These are phyloP conservation scores for Cynanchum wilfordii DNA, from an alignment of 257 asterid genomes.

Conservation along the genomic window DNA sequence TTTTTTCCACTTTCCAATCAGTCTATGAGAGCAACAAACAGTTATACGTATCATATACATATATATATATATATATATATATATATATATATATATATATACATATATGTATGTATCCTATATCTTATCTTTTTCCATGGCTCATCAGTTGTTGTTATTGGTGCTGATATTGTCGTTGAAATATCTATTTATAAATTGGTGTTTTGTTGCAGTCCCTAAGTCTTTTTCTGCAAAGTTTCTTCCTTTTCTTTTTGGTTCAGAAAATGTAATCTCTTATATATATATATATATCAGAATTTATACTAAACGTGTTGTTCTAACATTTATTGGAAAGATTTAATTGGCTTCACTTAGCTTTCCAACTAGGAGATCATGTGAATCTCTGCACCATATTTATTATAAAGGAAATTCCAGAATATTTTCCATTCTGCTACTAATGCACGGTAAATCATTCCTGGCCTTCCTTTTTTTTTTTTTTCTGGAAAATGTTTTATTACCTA, in stretches of 20 bases:
- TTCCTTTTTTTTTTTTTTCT: constrained; percentile 2
- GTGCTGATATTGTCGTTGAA: constrained; percentile 12
- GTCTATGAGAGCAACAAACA: not conserved
- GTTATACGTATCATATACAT: too few species aligned
- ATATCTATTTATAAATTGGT: constrained; percentile 29
- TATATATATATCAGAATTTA: constrained; percentile 6
- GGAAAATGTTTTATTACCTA: too few species aligned
- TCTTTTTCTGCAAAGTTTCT: constrained; percentile 28
- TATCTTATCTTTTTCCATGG: not conserved
- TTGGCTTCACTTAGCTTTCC: constrained; percentile 19
- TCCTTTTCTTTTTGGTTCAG: constrained; percentile 3
- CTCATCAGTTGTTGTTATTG: not conserved
- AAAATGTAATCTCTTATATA: not conserved
- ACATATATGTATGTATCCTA: too few species aligned
- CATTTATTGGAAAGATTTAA: constrained; percentile 5
- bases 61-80: too few species aligned
- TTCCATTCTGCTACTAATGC: constrained; percentile 4
- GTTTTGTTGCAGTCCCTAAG: constrained; percentile 25
- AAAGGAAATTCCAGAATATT: not conserved
- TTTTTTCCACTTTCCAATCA: constrained; percentile 10
- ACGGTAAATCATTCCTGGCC: constrained; percentile 20
- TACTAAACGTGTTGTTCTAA: constrained; percentile 31
- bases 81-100: too few species aligned
- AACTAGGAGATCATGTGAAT: constrained; percentile 16
- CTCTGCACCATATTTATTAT: constrained; percentile 11